These are phyloP conservation scores for Russula dissimulans DNA, from an alignment of 768 basidiomycete genomes.

Conservation along the genomic window DNA sequence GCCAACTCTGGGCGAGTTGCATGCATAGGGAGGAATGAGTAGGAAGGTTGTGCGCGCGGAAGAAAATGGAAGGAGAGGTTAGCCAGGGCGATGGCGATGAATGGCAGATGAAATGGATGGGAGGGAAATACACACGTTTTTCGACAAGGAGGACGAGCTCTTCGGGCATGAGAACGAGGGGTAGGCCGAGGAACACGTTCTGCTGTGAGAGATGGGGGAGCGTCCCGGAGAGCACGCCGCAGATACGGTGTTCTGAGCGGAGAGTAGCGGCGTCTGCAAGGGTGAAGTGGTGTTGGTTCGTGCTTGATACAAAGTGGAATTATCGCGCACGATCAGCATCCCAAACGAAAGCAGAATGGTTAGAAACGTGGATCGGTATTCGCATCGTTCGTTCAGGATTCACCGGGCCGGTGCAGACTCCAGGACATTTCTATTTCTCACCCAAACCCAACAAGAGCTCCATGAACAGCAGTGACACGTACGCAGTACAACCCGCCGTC, in stretches of 20 bases:
- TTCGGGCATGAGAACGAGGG: slow-evolving; percentile 80
- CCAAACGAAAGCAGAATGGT: slow-evolving; percentile 83
- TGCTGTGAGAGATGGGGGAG: slow-evolving; percentile 93
- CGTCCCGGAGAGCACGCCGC: slow-evolving; percentile 81
- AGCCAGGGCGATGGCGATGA: no score
- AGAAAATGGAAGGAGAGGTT: no score
- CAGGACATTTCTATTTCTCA: no score
- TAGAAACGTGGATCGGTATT: slow-evolving; percentile 39
- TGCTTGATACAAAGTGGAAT: background rate
- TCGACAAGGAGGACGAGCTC: slow-evolving; percentile 84
- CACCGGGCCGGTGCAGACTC: no score
- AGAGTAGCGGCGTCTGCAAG: slow-evolving; percentile 68
- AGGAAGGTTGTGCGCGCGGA: background rate
- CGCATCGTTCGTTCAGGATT: background rate
- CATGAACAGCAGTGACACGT: background rate
- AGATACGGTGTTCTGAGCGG: slow-evolving; percentile 72
- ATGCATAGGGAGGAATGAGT: background rate
- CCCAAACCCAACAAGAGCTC: background rate
- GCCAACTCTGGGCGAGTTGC: slow-evolving; percentile 48
- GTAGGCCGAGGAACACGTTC: slow-evolving; percentile 93
- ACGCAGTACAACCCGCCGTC: background rate
- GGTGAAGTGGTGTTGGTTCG: background rate
- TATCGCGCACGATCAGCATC: slow-evolving; percentile 58
- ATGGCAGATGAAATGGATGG: no score
- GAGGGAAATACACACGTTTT: slow-evolving; percentile 44